Conservation (phyloP, 768 basidiomycete species). For the Suillus americanus region DNA sequence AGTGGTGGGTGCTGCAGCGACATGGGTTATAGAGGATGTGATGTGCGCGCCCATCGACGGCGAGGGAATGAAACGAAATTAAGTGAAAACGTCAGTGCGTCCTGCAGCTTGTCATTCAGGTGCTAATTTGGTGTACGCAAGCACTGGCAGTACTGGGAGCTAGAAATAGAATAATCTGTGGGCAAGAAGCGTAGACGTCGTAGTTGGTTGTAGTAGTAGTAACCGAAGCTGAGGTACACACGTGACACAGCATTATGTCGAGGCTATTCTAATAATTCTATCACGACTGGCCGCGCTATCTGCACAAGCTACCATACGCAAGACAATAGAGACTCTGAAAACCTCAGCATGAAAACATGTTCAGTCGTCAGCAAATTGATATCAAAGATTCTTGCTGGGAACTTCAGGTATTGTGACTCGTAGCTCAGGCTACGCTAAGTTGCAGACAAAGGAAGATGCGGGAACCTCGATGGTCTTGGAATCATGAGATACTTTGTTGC, state of each 20-base stretch:
- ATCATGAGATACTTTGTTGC: slow-evolving; percentile 20
- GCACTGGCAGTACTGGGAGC: neutral
- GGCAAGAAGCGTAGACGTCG: neutral
- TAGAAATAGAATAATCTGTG: slow-evolving; percentile 1
- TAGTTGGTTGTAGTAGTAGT: neutral
- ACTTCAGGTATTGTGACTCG: neutral
- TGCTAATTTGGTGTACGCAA: neutral
- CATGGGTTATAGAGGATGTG: neutral
- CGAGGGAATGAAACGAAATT: neutral
- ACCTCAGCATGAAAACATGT: slow-evolving; percentile 71
- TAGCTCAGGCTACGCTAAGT: slow-evolving; percentile 20
- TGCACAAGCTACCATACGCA: neutral
- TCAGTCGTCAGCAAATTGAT: slow-evolving; percentile 62
- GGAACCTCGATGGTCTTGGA: slow-evolving; percentile 41
- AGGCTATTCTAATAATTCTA: no score
- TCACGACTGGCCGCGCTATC: no score
- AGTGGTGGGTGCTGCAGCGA: neutral
- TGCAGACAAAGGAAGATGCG: slow-evolving; percentile 36
- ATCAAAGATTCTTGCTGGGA: slow-evolving; percentile 73
- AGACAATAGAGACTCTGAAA: neutral
- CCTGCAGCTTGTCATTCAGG: slow-evolving; percentile 8
- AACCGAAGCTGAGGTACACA: neutral
- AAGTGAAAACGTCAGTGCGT: neutral
- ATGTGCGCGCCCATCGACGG: slow-evolving; percentile 2
- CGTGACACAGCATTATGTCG: neutral